These are phyloP conservation scores for Fusarium illudens DNA, from an alignment of 2,329 filamentous ascomycete species.

Conservation along the genomic window DNA sequence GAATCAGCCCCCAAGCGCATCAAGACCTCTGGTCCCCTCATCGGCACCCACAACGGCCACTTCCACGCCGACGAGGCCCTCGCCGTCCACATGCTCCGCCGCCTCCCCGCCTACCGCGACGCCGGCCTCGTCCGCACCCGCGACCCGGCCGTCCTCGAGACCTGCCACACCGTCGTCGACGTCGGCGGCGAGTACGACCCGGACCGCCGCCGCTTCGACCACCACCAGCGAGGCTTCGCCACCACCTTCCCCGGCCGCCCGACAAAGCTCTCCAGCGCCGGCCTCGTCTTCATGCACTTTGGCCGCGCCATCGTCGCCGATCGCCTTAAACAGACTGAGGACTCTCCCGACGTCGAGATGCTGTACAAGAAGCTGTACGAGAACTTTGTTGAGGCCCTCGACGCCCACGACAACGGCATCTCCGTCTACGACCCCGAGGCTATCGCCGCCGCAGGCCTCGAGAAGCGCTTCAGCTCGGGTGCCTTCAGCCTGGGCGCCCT, in stretches of 20 bases:
- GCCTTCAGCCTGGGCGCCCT: constrained; percentile 86
- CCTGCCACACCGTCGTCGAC: constrained; percentile 95
- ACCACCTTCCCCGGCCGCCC: constrained; percentile 83
- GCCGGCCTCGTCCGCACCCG: constrained; percentile 85
- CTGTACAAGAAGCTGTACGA: constrained; percentile 91
- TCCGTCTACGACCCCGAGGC: constrained; percentile 78
- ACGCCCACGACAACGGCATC: constrained; percentile 98
- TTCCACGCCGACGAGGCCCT: constrained; percentile 99
- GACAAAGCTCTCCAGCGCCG: constrained; percentile 93
- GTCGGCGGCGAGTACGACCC: constrained; percentile 96
- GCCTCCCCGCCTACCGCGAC: constrained; percentile 80
- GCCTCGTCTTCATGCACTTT: constrained; percentile 95
- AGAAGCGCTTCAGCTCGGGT: constrained; percentile 84
- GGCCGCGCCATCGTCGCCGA: constrained; percentile 82
- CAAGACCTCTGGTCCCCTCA: constrained; percentile 75
- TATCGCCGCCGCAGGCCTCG: constrained; percentile 73
- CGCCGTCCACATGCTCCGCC: constrained; percentile 93
- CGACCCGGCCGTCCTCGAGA: constrained; percentile 78
- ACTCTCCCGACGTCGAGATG: constrained; percentile 73
- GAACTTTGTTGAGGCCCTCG: constrained; percentile 93
- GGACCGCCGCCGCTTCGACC: constrained; percentile 82
- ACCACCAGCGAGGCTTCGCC: constrained; percentile 93
- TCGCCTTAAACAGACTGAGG: constrained; percentile 60
- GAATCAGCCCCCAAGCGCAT: constrained; percentile 81
- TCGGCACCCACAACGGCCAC: constrained; percentile 97